Evolutionary conservation across 305 asterid species (phyloP).

Genomic region (Solanum aculeatissimum): DNA sequence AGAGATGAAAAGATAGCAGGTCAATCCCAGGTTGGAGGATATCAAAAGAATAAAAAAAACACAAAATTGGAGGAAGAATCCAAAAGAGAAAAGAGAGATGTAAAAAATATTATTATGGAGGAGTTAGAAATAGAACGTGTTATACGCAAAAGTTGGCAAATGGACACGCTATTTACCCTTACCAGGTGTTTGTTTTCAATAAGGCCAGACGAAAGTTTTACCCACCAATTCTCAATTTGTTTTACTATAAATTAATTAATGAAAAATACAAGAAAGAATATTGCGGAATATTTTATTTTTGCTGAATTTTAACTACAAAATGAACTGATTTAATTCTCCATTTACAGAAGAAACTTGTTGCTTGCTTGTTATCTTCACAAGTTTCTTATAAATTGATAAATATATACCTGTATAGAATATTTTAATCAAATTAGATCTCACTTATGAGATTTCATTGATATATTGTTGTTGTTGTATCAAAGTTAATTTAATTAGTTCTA

Average conservation of each 20-base stretch:
- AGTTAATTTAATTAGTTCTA: too few relatives aligned
- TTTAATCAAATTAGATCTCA: too few relatives aligned
- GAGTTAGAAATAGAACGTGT: not conserved
- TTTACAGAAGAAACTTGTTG: not conserved
- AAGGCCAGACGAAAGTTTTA: not conserved
- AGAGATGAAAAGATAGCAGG: not conserved
- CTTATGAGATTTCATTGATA: too few relatives aligned
- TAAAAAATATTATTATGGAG: not conserved
- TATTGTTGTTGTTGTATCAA: too few relatives aligned
- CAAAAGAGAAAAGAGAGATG: not conserved
- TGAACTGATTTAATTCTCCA: not conserved
- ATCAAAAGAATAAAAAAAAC: not conserved
- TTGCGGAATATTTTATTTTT: not conserved
- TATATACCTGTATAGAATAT: too few relatives aligned
- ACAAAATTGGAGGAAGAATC: not conserved
- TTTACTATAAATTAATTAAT: too few relatives aligned
- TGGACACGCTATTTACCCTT: not conserved
- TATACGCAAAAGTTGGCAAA: not conserved
- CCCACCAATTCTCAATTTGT: not conserved
- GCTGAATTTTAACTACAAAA: not conserved
- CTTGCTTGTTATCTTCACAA: not conserved
- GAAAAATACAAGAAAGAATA: not conserved
- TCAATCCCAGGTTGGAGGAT: not conserved
- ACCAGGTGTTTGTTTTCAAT: not conserved
- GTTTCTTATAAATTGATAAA: not conserved